Evolutionary conservation across 805 yeast species (phyloP), one percentile per base, ranked within the genome.

Genomic region (Saturnispora serradocipensis): DNA sequence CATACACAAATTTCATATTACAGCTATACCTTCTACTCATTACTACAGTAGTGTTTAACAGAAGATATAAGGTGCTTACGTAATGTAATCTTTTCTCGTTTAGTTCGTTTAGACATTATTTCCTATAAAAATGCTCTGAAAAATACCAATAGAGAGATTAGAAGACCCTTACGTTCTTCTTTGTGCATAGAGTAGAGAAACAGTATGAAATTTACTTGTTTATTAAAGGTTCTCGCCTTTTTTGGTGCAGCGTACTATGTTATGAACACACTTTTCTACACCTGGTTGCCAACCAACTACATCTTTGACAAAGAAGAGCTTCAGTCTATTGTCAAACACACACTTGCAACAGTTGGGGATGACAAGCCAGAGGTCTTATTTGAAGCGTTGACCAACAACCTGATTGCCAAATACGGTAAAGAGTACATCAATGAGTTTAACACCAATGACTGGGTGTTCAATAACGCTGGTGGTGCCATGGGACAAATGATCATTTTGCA

Each of bases 381-480:
- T 67, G 64, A 72, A 18, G 86, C 78, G 46, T 70, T 91, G 54
- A 78, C 86, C 34, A 74, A 74, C 2, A 73, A 69, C 34, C 65
- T 90, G 53, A 73, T 81, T 55, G 72, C 67, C 3, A 78, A 73
- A 45, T 93, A 93, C 66, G 95, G 96, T 11, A 52, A 54, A 3
- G 81, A 80, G 7, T 64, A 76, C 58, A 78, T 91, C 68, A 87
- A 87, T 68, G 81, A 81, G 57, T 74, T 84, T 58, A 79, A 82
- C 65, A 72, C 74, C 48, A 85, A 86, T 49, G 91, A 90, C 58
- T 93, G 98, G 98, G 85, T 93, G 48, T 91, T 82, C 78, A 93
- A 93, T 77, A 88, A 88, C 61, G 99, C 99, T 3, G 99, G 99
- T 51, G 96, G 96, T 59, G 98, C 99, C 49, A 93, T 93, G 99